A percentile compares a stretch with the other conserved stretches of the same genome.
Evolutionary conservation across 768 basidiomycete genomes (phyloP).

Genomic region (Grammothele lineata): DNA sequence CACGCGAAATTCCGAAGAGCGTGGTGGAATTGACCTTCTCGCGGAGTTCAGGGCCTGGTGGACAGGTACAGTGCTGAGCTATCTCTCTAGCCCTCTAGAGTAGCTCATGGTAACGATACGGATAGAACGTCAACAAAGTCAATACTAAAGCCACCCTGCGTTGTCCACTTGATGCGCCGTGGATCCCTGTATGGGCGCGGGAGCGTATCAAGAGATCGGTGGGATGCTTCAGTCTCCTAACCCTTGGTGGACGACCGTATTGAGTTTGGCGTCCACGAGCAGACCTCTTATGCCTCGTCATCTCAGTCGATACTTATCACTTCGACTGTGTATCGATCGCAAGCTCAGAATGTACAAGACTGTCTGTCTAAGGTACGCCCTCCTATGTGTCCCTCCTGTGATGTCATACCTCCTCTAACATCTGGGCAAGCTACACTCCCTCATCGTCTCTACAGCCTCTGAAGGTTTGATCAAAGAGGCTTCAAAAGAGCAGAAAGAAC

Average conservation of each 20-base stretch:
- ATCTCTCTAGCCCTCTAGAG: too few relatives aligned
- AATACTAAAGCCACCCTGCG: conserved; percentile 75
- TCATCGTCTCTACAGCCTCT: conserved; percentile 46
- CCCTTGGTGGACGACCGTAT: not conserved
- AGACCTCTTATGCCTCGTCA: conserved; percentile 69
- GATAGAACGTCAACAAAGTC: conserved; percentile 84
- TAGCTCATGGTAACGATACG: too few relatives aligned
- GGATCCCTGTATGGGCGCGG: conserved; percentile 70
- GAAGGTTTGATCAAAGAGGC: conserved; percentile 48
- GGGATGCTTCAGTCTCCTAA: conserved; percentile 21
- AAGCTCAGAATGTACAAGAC: conserved; percentile 71
- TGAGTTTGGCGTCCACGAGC: conserved; percentile 2
- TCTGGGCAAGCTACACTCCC: conserved; percentile 43
- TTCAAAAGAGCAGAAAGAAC: conserved; percentile 51
- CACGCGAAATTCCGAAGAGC: conserved; percentile 41
- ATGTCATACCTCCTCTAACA: conserved; percentile 4
- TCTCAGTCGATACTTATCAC: conserved; percentile 65
- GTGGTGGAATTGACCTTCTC: conserved; percentile 65
- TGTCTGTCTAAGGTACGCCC: conserved; percentile 54
- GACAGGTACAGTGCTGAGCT: conserved; percentile 48
- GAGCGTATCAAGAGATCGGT: conserved; percentile 46
- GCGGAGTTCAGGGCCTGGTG: conserved; percentile 81
- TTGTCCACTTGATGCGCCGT: conserved; percentile 50
- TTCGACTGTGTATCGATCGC: conserved; percentile 69
- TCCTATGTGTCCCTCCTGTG: conserved; percentile 4